Conservation (phyloP, 768 basidiomycete genomes). For the Mycena alexandri region DNA sequence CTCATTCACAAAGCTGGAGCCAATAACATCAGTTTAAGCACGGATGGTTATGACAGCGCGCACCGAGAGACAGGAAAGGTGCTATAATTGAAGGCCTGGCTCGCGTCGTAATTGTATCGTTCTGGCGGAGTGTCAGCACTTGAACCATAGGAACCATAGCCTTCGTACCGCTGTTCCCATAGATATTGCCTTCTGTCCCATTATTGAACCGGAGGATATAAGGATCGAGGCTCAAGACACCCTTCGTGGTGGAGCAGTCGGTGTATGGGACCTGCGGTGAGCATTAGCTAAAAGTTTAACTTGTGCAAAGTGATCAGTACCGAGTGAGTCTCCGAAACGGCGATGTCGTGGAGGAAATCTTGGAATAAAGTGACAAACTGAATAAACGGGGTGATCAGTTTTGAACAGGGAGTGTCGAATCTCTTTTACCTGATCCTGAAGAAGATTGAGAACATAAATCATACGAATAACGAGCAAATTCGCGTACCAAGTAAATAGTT, state of each 20-base stretch:
- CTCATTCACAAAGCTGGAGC: conserved; percentile 65
- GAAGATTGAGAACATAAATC: not conserved
- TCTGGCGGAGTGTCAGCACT: conserved; percentile 48
- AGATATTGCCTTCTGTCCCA: conserved; percentile 64
- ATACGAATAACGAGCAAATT: conserved; percentile 41
- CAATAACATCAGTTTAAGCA: not conserved
- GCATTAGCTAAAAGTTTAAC: not conserved
- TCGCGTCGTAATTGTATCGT: conserved; percentile 68
- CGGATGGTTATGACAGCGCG: conserved; percentile 12
- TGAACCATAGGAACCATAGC: conserved; percentile 10
- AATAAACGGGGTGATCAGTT: too few relatives aligned
- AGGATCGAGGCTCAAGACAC: conserved; percentile 69
- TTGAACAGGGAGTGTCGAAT: too few relatives aligned
- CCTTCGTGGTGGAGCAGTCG: conserved; percentile 69
- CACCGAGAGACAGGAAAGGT: conserved; percentile 65
- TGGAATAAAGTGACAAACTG: conserved; percentile 67
- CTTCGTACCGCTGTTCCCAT: conserved; percentile 62
- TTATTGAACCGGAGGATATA: conserved; percentile 65
- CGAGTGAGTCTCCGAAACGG: conserved; percentile 63
- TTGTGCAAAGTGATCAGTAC: conserved; percentile 42
- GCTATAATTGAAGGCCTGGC: conserved; percentile 64
- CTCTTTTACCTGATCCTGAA: conserved; percentile 30
- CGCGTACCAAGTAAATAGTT: conserved; percentile 54
- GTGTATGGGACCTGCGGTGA: conserved; percentile 64
- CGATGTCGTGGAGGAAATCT: conserved; percentile 62